phyloP scores from a whole-genome alignment of 805 yeast species.

The Metschnikowia vanudenii region DNA sequence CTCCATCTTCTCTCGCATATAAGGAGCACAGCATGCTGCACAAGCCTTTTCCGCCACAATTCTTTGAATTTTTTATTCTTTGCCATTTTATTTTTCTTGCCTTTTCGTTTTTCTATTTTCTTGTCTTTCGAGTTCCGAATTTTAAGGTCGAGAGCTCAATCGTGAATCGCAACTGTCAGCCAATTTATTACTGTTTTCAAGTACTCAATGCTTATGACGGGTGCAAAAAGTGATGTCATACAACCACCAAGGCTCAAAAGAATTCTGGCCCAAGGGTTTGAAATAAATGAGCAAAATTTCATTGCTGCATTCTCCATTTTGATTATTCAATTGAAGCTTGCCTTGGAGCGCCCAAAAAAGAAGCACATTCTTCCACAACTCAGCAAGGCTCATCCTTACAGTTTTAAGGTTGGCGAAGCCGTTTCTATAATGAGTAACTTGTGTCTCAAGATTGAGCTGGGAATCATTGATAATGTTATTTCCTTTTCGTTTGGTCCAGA shows the following conservation, averaged over 20 bases:
- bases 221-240: slow-evolving; percentile 4
- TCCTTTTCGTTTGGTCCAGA: slow-evolving; percentile 53
- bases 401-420: slow-evolving; percentile 55
- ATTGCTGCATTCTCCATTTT: slow-evolving; percentile 57
- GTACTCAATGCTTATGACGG: slow-evolving; percentile 4
- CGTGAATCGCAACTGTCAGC: too few species aligned
- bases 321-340: slow-evolving; percentile 37
- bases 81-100: neutral
- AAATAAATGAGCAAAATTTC: slow-evolving; percentile 52
- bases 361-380: slow-evolving; percentile 23
- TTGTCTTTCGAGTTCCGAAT: neutral
- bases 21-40: slow-evolving; percentile 5
- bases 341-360: slow-evolving; percentile 15
- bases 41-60: neutral
- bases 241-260: slow-evolving; percentile 3
- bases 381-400: slow-evolving; percentile 44
- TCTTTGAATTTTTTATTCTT: neutral
- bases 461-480: slow-evolving; percentile 50
- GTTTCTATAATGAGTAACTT: slow-evolving; percentile 50
- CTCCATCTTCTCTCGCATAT: slow-evolving; percentile 5
- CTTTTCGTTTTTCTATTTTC: neutral
- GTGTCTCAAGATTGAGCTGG: slow-evolving; percentile 46
- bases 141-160: neutral
- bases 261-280: slow-evolving; percentile 5
- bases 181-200: neutral